Evolutionary conservation across 2,329 filamentous ascomycete genomes (phyloP), one percentile per base, ranked within the genome.

Genomic region (Pyricularia grisea): DNA sequence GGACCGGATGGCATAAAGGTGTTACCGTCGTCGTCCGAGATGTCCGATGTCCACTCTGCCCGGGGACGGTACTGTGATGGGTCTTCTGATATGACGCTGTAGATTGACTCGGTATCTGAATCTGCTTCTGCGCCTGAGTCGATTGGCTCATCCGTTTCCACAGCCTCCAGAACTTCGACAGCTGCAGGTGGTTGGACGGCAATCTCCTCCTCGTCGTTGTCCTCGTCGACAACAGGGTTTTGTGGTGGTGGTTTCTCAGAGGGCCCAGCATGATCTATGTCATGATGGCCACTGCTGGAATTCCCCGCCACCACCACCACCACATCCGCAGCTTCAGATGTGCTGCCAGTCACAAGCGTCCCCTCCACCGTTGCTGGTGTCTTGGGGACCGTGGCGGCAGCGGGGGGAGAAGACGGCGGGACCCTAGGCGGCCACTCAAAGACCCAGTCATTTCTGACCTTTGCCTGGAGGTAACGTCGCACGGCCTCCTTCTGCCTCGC

Each of bases 401-500:
- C 58, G 11, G 23, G 28, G 50, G 68, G 25, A 3, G 27, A 20
- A 28, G 68, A 12, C 14, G 68, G 60, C 36, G 67, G 42, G 69
- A 70, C 11, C 55, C 69, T 65, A 27, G 78, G 80, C 1, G 85
- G 84, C 87, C 87, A 89, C 42, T 79, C 72, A 73, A 88, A 90
- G 0, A 80, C 78, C 88, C 88, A 90, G 74, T 89, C 87, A 71
- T 81, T 82, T 71, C 82, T 84, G 60, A 90, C 79, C 72, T 83
- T 86, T 27, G 82, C 80, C 2, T 79, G 77, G 1, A 90, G 78
- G 72, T 84, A 85, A 67, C 80, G 83, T 73, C 81, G 85, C 50
- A 90, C 84, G 14, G 88, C 88, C 60, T 88, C 85, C 74, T 89
- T 90, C 73, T 88, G 86, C 78, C 84, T 88, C 30, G 77, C 71